Evolutionary conservation across 2,329 filamentous ascomycete species (phyloP).

Genomic region (Malbranchea cinnamomea): DNA sequence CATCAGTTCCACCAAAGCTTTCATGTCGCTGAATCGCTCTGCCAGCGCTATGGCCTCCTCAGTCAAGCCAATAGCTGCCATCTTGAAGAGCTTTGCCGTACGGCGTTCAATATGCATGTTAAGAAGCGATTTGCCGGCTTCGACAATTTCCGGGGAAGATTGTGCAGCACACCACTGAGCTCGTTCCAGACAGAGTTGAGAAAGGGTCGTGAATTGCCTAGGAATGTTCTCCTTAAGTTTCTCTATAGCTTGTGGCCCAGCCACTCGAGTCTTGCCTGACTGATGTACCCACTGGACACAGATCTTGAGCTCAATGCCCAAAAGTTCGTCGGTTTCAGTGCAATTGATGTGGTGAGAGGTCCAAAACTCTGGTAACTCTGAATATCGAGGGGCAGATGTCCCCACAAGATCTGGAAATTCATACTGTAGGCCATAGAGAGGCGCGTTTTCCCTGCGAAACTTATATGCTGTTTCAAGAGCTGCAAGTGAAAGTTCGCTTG

Average conservation of each 20-base stretch:
- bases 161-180: constrained; percentile 43
- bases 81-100: constrained; percentile 31
- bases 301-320: constrained; percentile 27
- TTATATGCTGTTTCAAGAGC: constrained; percentile 48
- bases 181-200: constrained; percentile 44
- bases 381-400: constrained; percentile 48
- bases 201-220: constrained; percentile 41
- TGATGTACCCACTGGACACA: constrained; percentile 25
- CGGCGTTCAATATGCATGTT: constrained; percentile 28
- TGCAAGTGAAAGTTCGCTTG: constrained; percentile 56
- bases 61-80: constrained; percentile 38
- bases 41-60: constrained; percentile 45
- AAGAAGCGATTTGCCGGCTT: constrained; percentile 35
- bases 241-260: constrained; percentile 10
- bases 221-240: constrained; percentile 36
- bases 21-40: constrained; percentile 48
- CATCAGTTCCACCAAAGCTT: constrained; percentile 41
- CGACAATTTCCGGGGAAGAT: constrained; percentile 31
- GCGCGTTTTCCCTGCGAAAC: constrained; percentile 57
- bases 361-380: constrained; percentile 67
- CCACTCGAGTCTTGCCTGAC: constrained; percentile 13
- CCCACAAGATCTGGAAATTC: constrained; percentile 52
- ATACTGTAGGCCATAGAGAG: constrained; percentile 55
- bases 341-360: constrained; percentile 45
- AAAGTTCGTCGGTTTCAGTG: constrained; percentile 23